These are phyloP conservation scores for Boechera divaricarpa DNA, from an alignment of 345 rosid species.

Conservation along the genomic window DNA sequence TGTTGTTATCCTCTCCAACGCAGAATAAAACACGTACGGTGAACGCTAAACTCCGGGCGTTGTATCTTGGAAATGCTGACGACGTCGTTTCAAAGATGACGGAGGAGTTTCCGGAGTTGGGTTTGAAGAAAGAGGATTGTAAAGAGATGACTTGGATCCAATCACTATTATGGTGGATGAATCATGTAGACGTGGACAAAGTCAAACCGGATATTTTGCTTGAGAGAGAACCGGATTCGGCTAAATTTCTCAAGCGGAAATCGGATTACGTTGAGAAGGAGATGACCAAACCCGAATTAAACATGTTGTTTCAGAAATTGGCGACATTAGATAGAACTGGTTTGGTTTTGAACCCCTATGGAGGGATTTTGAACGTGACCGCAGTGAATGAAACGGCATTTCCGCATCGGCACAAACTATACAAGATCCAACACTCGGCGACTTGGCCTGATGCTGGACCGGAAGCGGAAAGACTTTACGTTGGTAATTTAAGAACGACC, in stretches of 20 bases:
- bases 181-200: constrained; percentile 28
- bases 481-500: constrained; percentile 45
- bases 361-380: constrained; percentile 60
- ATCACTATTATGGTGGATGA: constrained; percentile 48
- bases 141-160: constrained; percentile 58
- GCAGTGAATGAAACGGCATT: constrained; percentile 49
- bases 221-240: constrained; percentile 37
- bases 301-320: constrained; percentile 43
- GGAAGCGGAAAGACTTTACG: constrained; percentile 38
- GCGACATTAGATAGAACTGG: constrained; percentile 27
- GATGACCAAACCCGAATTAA: constrained; percentile 48
- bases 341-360: constrained; percentile 61
- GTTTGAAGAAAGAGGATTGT: constrained; percentile 51
- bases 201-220: constrained; percentile 45
- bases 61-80: constrained; percentile 49
- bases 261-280: constrained; percentile 59
- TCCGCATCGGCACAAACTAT: constrained; percentile 63
- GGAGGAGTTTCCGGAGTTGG: constrained; percentile 53
- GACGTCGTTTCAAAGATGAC: constrained; percentile 45
- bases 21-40: constrained; percentile 42
- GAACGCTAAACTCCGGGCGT: constrained; percentile 33
- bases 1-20: constrained; percentile 18
- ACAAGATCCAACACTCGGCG: constrained; percentile 49
- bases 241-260: constrained; percentile 51
- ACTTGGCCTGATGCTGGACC: constrained; percentile 49